phyloP scores from a whole-genome alignment of 176 grass and related monocot genomes.

The Rhynchospora breviuscula region DNA sequence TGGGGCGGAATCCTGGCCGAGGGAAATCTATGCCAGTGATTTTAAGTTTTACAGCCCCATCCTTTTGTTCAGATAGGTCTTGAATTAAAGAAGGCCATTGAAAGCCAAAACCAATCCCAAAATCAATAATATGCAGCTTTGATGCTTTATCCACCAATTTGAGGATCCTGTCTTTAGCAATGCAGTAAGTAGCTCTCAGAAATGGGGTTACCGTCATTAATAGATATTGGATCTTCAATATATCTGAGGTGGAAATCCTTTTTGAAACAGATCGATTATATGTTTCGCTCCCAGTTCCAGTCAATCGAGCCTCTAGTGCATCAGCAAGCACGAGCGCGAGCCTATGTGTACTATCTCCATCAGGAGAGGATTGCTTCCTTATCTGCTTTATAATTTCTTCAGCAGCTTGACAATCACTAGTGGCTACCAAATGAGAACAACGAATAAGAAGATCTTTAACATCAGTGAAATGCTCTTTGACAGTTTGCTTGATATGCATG shows the following conservation, averaged over 20 bases:
- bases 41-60: slow-evolving; percentile 16
- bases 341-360: slow-evolving; percentile 26
- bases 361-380: slow-evolving; percentile 26
- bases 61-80: slow-evolving; percentile 17
- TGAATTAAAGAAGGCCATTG: slow-evolving; percentile 39
- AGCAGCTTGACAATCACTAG: slow-evolving; percentile 25
- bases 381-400: slow-evolving; percentile 25
- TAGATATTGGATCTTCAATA: slow-evolving; percentile 32
- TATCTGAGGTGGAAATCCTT: slow-evolving; percentile 23
- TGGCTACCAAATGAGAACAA: slow-evolving; percentile 32
- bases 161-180: slow-evolving; percentile 29
- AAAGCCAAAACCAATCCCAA: slow-evolving; percentile 37
- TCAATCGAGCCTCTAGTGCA: slow-evolving; percentile 34
- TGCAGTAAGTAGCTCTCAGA: slow-evolving; percentile 20
- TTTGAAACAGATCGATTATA: slow-evolving; percentile 25
- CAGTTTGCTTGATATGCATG: slow-evolving; percentile 16
- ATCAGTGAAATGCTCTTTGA: slow-evolving; percentile 32
- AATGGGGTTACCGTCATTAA: slow-evolving; percentile 32
- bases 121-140: slow-evolving; percentile 35
- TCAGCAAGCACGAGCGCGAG: slow-evolving; percentile 24
- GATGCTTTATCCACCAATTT: slow-evolving; percentile 23
- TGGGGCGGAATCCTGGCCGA: slow-evolving; percentile 32
- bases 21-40: slow-evolving; percentile 37
- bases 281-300: slow-evolving; percentile 26
- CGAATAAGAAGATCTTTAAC: slow-evolving; percentile 29